Conservation (phyloP, 352 stramenopile genomes). For the Plasmopara halstedii region DNA sequence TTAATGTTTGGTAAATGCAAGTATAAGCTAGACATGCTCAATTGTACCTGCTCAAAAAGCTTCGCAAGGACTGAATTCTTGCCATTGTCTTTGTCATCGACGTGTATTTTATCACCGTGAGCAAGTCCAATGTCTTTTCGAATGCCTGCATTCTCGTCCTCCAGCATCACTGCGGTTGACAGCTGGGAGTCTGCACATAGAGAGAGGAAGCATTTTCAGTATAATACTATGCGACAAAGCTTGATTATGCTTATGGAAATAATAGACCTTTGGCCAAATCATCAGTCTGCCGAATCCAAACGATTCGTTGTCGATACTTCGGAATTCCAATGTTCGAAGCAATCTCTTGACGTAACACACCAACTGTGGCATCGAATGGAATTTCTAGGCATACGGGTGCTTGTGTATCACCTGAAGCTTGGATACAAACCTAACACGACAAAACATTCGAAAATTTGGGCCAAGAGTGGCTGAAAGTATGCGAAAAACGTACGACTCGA, state of each 20-base stretch:
- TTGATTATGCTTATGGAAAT: neutral
- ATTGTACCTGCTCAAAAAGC: constrained; percentile 65
- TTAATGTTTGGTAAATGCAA: neutral
- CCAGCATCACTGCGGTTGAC: constrained; percentile 62
- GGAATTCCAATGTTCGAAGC: constrained; percentile 73
- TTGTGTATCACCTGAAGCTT: constrained; percentile 74
- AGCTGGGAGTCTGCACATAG: constrained; percentile 50
- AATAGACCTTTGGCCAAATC: constrained; percentile 72
- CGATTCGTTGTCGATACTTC: constrained; percentile 73
- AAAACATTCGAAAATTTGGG: constrained; percentile 3
- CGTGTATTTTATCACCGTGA: constrained; percentile 86
- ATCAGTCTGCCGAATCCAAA: constrained; percentile 84
- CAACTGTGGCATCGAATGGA: constrained; percentile 71
- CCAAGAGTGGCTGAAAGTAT: neutral
- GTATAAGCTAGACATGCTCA: neutral
- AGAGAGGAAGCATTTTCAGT: neutral
- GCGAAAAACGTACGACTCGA: constrained; percentile 48
- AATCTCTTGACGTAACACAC: constrained; percentile 70
- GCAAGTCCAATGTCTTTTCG: constrained; percentile 75
- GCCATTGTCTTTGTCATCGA: constrained; percentile 74
- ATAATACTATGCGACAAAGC: neutral
- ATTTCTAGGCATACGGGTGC: constrained; percentile 74
- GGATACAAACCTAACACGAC: constrained; percentile 58
- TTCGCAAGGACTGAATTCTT: constrained; percentile 74
- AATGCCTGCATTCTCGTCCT: constrained; percentile 59